These are phyloP conservation scores for Earliella scabrosa DNA, from an alignment of 1,284 basidiomycete genomes.

Conservation along the genomic window DNA sequence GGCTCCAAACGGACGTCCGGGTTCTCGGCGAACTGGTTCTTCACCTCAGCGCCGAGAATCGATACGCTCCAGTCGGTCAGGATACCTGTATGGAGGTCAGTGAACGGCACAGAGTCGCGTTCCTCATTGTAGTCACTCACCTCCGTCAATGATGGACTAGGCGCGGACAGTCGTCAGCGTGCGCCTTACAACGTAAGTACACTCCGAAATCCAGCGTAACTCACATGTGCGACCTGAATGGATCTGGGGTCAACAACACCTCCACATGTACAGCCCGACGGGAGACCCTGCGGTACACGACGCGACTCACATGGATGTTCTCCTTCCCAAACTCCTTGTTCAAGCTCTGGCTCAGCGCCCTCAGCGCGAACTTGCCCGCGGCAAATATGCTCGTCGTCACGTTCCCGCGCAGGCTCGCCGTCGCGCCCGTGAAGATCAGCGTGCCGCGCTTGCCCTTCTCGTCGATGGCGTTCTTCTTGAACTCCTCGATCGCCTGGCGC, in stretches of 20 bases:
- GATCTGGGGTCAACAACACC: neutral
- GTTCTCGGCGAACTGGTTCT: constrained; percentile 52
- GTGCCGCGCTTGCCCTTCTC: constrained; percentile 58
- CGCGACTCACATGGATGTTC: constrained; percentile 68
- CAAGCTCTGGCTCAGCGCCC: constrained; percentile 75
- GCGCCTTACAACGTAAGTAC: too few species aligned
- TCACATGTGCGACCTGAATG: constrained; percentile 68
- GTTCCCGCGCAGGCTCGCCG: constrained; percentile 70
- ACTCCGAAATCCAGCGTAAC: too few species aligned
- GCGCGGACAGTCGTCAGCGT: too few species aligned
- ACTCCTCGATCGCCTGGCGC: constrained; percentile 60
- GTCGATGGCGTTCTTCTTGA: constrained; percentile 62
- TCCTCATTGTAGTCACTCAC: constrained; percentile 23
- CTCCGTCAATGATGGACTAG: constrained; percentile 46
- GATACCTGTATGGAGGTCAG: constrained; percentile 39
- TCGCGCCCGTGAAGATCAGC: constrained; percentile 81
- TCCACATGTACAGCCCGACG: neutral
- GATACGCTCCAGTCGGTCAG: constrained; percentile 46
- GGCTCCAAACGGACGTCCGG: constrained; percentile 55
- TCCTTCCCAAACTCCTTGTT: constrained; percentile 81
- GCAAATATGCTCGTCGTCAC: constrained; percentile 67
- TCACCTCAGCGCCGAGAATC: constrained; percentile 27
- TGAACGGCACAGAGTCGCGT: too few species aligned
- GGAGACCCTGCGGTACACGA: neutral
- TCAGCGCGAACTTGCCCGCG: constrained; percentile 67